phyloP scores from a whole-genome alignment of 2,329 filamentous ascomycete genomes.

The Talaromyces sp. region DNA sequence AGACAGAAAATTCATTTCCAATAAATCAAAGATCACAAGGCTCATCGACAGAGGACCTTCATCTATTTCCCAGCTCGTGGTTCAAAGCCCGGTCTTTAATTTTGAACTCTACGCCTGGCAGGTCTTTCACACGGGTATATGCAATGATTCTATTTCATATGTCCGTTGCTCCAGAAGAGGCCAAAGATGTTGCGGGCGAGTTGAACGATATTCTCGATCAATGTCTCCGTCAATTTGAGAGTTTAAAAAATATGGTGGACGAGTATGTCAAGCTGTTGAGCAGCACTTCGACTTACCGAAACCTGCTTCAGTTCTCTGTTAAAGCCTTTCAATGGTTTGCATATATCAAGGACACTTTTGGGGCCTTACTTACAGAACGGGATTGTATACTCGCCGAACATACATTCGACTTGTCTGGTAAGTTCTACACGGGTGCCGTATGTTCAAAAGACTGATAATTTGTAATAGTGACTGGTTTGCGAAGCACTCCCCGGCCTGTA shows the following conservation, averaged over 20 bases:
- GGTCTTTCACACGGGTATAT: constrained; percentile 4
- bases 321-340: constrained; percentile 12
- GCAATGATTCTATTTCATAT: constrained; percentile 4
- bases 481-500: neutral
- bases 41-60: neutral
- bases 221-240: neutral
- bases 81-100: neutral
- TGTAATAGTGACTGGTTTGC: neutral
- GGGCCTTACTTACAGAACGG: neutral
- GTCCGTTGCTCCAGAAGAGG: neutral
- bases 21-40: neutral
- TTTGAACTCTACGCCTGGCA: neutral
- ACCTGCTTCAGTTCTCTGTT: neutral
- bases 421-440: neutral
- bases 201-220: neutral
- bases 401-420: neutral
- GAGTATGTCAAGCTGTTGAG: neutral
- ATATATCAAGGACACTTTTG: constrained; percentile 12
- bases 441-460: neutral
- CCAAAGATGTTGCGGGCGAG: neutral
- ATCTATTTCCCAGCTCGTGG: neutral
- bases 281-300: neutral
- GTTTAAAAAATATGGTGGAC: constrained; percentile 1
- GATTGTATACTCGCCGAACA: neutral
- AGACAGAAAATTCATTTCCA: neutral